Evolutionary conservation across 2,329 filamentous ascomycete genomes (phyloP).

Genomic region (Exophiala sideris): DNA sequence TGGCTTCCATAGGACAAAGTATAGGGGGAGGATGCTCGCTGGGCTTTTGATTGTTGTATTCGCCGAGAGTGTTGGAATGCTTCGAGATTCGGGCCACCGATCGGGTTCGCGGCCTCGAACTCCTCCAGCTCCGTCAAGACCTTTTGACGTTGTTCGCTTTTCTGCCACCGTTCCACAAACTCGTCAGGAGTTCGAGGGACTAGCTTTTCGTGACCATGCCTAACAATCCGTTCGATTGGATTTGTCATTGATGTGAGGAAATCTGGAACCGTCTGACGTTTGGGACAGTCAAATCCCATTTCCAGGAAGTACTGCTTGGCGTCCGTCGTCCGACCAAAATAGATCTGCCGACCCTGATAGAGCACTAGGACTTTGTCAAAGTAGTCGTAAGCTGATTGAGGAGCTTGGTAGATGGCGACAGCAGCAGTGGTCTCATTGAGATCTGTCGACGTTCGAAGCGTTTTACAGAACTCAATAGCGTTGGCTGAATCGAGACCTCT

Average conservation of each 20-base stretch:
- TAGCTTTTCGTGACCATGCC: conserved; percentile 57
- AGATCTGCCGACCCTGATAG: conserved; percentile 70
- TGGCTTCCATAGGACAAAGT: conserved; percentile 55
- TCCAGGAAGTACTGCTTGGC: conserved; percentile 65
- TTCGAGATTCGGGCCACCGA: conserved; percentile 38
- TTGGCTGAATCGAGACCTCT: conserved; percentile 55
- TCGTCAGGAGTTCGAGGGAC: conserved; percentile 64
- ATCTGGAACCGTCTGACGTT: conserved; percentile 65
- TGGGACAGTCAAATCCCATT: conserved; percentile 66
- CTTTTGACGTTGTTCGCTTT: conserved; percentile 45
- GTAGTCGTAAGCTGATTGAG: conserved; percentile 52
- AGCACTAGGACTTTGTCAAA: conserved; percentile 74
- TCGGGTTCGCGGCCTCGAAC: conserved; percentile 40
- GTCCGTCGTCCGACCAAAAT: conserved; percentile 60
- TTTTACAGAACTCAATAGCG: conserved; percentile 56
- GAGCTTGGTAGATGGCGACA: conserved; percentile 57
- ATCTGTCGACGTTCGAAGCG: conserved; percentile 50
- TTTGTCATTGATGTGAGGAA: conserved; percentile 69
- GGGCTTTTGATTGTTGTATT: conserved; percentile 42
- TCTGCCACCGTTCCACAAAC: conserved; percentile 57
- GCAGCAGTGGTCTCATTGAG: conserved; percentile 48
- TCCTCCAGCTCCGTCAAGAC: conserved; percentile 42
- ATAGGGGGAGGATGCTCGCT: conserved; percentile 48
- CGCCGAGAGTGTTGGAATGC: conserved; percentile 40
- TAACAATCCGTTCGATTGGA: conserved; percentile 55